Conservation (phyloP, 345 rosid genomes). For the Populus davidiana region DNA sequence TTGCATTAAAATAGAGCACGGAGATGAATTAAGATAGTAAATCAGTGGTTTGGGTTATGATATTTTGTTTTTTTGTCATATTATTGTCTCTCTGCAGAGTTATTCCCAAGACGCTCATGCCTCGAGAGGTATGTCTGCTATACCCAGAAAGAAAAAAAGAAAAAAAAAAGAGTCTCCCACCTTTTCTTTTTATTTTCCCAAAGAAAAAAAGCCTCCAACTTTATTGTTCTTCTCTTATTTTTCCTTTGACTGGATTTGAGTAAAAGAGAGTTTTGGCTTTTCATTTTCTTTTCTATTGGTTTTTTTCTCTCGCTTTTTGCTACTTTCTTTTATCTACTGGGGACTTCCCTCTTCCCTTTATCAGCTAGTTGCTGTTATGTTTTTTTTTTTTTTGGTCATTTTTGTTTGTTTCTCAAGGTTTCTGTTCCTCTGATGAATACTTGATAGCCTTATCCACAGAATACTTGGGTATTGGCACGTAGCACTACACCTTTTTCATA, state of each 20-base stretch:
- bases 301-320: slow-evolving; percentile 2
- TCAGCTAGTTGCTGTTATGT: neutral
- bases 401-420: slow-evolving; percentile 7
- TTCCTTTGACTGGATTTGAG: neutral
- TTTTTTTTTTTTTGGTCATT: neutral
- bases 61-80: slow-evolving; percentile 31
- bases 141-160: slow-evolving; percentile 20
- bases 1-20: neutral
- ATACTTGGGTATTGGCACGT: neutral
- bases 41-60: slow-evolving; percentile 24
- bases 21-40: slow-evolving; percentile 22
- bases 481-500: slow-evolving; percentile 9
- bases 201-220: slow-evolving; percentile 10
- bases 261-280: slow-evolving; percentile 18
- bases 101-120: slow-evolving; percentile 99
- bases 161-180: slow-evolving; percentile 25
- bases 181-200: slow-evolving; percentile 30
- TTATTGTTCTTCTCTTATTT: neutral
- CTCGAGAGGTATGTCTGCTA: slow-evolving; percentile 95
- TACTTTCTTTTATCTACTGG: slow-evolving; percentile 16
- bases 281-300: slow-evolving; percentile 19
- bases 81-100: slow-evolving; percentile 81
- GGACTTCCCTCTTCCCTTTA: neutral
- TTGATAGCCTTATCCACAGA: slow-evolving; percentile 25
- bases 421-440: slow-evolving; percentile 10